These are phyloP conservation scores for Mortierella sp. DNA, from an alignment of 371 early-diverging fungal species.

Conservation along the genomic window DNA sequence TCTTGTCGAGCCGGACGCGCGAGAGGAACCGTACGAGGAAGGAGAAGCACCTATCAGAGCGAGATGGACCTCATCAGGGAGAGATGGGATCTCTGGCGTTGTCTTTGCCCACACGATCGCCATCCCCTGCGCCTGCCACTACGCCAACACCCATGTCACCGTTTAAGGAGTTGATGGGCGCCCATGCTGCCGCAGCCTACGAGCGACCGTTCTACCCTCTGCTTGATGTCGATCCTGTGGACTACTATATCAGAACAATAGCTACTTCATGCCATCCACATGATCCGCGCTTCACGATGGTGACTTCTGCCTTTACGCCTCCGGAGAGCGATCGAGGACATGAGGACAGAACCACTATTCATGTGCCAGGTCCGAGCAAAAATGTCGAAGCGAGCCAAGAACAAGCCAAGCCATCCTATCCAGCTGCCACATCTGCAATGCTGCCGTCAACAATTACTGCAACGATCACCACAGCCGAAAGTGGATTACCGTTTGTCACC, in stretches of 20 bases:
- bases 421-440: background rate
- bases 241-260: background rate
- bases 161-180: background rate
- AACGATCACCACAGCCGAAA: background rate
- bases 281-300: background rate
- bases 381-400: background rate
- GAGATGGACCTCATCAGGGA: background rate
- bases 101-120: background rate
- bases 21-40: background rate
- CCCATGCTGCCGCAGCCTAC: background rate
- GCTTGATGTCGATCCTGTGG: background rate
- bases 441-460: background rate
- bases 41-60: background rate
- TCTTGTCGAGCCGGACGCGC: background rate
- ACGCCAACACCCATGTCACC: background rate
- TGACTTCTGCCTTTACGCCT: background rate
- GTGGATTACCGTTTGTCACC: slow-evolving; percentile 5
- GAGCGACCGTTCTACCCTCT: background rate
- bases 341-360: background rate
- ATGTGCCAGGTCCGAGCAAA: background rate
- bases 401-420: background rate
- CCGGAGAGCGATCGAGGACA: background rate
- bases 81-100: background rate
- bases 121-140: background rate
- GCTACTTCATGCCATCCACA: background rate